Percentiles rank a stretch among this genome's conserved stretches.
Evolutionary conservation across 441 rosid species (phyloP).

Genomic region (Aleurites moluccanus): DNA sequence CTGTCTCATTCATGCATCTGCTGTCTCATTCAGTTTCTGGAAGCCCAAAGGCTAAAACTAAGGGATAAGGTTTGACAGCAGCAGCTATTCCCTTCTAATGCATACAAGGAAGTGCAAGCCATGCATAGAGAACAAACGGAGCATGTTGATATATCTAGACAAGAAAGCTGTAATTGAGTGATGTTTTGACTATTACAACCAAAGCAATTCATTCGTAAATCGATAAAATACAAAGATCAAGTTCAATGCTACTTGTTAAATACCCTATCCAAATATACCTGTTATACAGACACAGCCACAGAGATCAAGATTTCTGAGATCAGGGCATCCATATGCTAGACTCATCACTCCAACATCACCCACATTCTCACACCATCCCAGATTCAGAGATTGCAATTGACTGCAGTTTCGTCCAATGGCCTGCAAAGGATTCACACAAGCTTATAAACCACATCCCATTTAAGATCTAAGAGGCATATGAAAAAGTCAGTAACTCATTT

Average conservation of each 20-base stretch:
- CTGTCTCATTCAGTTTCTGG: too few relatives aligned
- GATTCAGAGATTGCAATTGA: conserved; percentile 66
- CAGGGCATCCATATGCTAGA: conserved; percentile 88
- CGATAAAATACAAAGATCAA: background rate
- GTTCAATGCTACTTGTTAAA: background rate
- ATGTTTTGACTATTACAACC: background rate
- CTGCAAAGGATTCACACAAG: conserved; percentile 40
- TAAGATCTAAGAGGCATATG: background rate
- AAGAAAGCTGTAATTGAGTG: background rate
- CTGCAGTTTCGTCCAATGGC: conserved; percentile 83
- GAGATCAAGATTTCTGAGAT: conserved; percentile 73
- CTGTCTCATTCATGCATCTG: too few relatives aligned
- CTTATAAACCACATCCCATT: background rate
- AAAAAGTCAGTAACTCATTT: conserved; percentile 4
- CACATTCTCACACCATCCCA: conserved; percentile 96
- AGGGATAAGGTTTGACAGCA: background rate
- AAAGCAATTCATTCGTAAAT: background rate
- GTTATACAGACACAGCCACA: conserved; percentile 84
- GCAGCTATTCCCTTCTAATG: background rate
- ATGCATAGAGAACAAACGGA: background rate
- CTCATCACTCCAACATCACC: conserved; percentile 81
- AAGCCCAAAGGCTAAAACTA: too few relatives aligned
- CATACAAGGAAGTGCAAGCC: background rate
- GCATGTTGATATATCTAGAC: background rate
- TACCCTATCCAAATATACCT: conserved; percentile 44